Base-by-base conservation (phyloP, 1,139 yeast genomes). In the Oligophagozyma castellii region DNA sequence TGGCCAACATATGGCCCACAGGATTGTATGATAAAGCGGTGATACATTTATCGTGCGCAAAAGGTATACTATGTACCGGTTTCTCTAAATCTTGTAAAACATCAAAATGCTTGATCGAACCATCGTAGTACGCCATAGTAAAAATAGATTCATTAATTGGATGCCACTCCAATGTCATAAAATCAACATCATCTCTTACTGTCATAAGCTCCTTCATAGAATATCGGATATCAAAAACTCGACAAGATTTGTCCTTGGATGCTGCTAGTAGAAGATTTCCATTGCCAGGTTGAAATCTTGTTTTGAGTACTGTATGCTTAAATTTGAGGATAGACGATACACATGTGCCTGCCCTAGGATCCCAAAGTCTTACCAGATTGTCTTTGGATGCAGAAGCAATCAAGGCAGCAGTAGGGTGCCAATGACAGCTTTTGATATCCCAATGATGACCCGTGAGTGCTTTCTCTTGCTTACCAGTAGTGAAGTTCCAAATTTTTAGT, bases 361-460 rank as follows among this genome's bases (percentile, higher is more conserved):
- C 99, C 98, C 98, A 89, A 21, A 89, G 62, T 54, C 86, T 86
- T 28, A 89, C 73, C 43, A 84, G 61, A 53, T 92, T 92, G 56
- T 89, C 99, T 51, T 92, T 89, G 1, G 96, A 86, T 0, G 96
- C 92, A 41, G 79, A 68, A 0, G 79, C 92, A 32, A 80, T 67
- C 22, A 92, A 63, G 0, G 96, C 95, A 52, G 83, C 58, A 12
- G 69, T 64, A 5, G 93, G 81, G 54, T 89, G 99, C 99, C 99
- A 89, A 53, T 89, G 96, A 30, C 93, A 84, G 35, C 89, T 73
- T 51, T 89, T 89, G 19, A 89, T 95, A 56, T 89, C 99, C 99
- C 99, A 89, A 49, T 92, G 95, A 56, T 89, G 99, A 1, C 96
- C 98, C 16, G 73, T 67, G 29, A 89, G 62, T 1, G 71, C 65